Evolutionary conservation across 148 eudicot species (phyloP), one percentile per base, ranked within the genome.

Genomic region (Hydrangea macrophylla): DNA sequence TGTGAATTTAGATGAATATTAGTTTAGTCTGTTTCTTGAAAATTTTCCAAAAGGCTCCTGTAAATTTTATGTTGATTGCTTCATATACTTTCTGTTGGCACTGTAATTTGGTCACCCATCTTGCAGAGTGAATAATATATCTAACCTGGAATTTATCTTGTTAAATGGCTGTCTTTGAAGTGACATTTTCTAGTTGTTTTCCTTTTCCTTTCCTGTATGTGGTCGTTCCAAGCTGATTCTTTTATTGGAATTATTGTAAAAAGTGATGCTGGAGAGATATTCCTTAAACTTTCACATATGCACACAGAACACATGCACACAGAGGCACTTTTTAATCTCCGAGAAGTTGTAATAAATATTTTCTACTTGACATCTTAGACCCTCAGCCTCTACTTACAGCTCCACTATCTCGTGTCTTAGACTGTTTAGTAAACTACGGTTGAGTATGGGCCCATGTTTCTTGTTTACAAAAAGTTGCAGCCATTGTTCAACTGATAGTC

Each of bases 71-170:
- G 60, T 56, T 27, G 35, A 25, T 9, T 22, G 13, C 24, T 6
- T 5, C 24, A 54, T 54, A 28, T 24, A 0, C 0, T 26, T 54
- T 58, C 48, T 1, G 37, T 26, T 3, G 24, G 51, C 39, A 39
- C 32, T 37, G 65, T 13, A 36, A 11, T 40, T 62, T 62, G 5
- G 37, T 62, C 15, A 36, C 26, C 33, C 66, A 62, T 40, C 40
- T 55, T 24, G 26, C 53, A 10, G 22, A 27, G 35, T 9, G 11
- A 35, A 35, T 25, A 27, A 44, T 7, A 31, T 7, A 17, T 20
- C 37, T 20, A n/a, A 48, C 12, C 3, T 6, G 50, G 8, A 31
- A 10, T 65, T 28, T 62, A 10, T 2, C n/a, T 28, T 30, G 8
- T 10, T 30, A 64, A 35, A 35, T 35, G 4, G 8, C 8, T 35